phyloP scores from a whole-genome alignment of 305 asterid genomes.

The Salvia sclarea region DNA sequence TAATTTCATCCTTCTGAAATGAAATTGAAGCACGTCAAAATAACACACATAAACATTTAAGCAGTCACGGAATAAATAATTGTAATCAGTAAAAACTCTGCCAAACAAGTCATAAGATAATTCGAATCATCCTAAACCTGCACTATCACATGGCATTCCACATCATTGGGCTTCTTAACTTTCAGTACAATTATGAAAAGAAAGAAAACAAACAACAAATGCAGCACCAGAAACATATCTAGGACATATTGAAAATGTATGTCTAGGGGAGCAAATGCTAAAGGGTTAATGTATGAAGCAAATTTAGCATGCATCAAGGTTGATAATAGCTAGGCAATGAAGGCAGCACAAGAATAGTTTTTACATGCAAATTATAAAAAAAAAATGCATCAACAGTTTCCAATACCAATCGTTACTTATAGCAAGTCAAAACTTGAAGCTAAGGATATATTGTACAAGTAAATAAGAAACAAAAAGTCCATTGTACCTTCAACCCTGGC shows the following conservation, averaged over 20 bases:
- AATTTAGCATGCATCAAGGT: too few species aligned
- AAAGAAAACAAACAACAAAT: too few species aligned
- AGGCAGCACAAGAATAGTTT: too few species aligned
- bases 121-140: not conserved
- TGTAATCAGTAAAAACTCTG: not conserved
- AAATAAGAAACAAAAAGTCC: not conserved
- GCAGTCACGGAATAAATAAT: not conserved
- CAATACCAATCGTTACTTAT: not conserved
- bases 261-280: too few species aligned
- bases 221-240: too few species aligned
- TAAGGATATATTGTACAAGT: not conserved
- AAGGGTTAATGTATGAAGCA: too few species aligned
- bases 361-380: too few species aligned
- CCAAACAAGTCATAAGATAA: conserved; percentile 24
- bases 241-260: too few species aligned
- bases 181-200: too few species aligned
- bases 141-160: not conserved
- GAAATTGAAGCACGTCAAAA: not conserved
- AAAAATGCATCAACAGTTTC: not conserved
- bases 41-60: conserved; percentile 1
- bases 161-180: not conserved
- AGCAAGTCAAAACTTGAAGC: not conserved
- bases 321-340: too few species aligned
- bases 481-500: conserved; percentile 81
- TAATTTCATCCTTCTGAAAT: conserved; percentile 2